Evolutionary conservation across 306 rosid species (phyloP), one percentile per base, ranked within the genome.

Genomic region (Castanea crenata): DNA sequence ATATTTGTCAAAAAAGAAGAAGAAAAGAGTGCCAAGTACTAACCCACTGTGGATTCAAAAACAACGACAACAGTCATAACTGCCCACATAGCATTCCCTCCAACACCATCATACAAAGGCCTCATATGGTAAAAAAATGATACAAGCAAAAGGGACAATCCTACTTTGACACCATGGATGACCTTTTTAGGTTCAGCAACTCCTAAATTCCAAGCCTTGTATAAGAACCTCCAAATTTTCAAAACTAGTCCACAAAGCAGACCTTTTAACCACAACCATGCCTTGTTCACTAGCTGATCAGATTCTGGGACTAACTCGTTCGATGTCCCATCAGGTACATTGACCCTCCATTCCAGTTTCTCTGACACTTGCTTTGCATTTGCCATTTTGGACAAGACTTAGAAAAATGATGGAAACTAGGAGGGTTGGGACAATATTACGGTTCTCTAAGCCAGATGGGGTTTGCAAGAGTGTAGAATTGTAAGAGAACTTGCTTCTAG

Each of bases 201-300:
- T 4, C 32, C 67, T 59, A 59, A 23, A 21, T 59, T 59, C 67
- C 34, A 59, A 59, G 67, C 31, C 4, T 59, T 23, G 12, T 10
- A 29, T 10, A 59, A 23, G 34, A 59, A 59, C 23, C 58, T 19
- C 76, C 68, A 41, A 69, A 56, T 20, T 19, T 23, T 56, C 32
- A 23, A 12, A 29, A 27, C 4, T 7, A 35, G 46, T 41, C 81
- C 68, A 9, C 70, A 27, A 41, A 69, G 2, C 35, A 19, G 29
- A 69, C 58, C 54, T 32, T 78, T 69, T 29, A 69, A 19, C 69
- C 44, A 56, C 2, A 69, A 44, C 76, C 67, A 78, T 11, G n/a
- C 58, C 19, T 29, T 57, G 72, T 27, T 69, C 29, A 13, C 44
- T 10, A 23, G 29, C 67, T 41, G 46, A 41, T 27, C 67, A 1